Evolutionary conservation across 805 yeast species (phyloP).

Genomic region (Wickerhamomyces tratensis): DNA sequence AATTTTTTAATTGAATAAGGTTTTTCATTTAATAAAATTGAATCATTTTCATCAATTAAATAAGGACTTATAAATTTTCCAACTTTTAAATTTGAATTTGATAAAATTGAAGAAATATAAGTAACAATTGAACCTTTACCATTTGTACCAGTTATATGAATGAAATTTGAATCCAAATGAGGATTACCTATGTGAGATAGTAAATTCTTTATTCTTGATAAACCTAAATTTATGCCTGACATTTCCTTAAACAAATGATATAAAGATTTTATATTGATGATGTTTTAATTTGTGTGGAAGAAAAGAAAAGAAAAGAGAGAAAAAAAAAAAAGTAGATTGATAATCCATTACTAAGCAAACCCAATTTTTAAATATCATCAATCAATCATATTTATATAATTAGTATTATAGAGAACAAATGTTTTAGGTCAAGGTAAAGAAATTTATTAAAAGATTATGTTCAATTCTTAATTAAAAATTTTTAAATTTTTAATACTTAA

Average conservation of each 20-base stretch:
- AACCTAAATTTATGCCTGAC: slow-evolving; percentile 41
- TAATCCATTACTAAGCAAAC: too few relatives aligned
- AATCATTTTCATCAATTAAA: slow-evolving; percentile 61
- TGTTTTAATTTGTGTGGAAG: too few relatives aligned
- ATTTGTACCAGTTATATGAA: slow-evolving; percentile 96
- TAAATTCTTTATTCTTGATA: slow-evolving; percentile 37
- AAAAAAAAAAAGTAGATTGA: too few relatives aligned
- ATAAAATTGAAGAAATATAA: slow-evolving; percentile 58
- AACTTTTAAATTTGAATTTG: slow-evolving; percentile 30
- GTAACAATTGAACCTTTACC: slow-evolving; percentile 95
- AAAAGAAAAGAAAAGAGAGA: too few relatives aligned
- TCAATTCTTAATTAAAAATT: background rate
- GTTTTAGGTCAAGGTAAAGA: background rate
- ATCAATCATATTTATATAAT: too few relatives aligned
- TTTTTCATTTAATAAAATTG: slow-evolving; percentile 54
- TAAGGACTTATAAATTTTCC: slow-evolving; percentile 93
- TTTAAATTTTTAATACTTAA: background rate
- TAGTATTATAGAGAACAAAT: too few relatives aligned
- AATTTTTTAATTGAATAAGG: slow-evolving; percentile 43
- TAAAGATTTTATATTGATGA: too few relatives aligned
- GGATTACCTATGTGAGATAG: slow-evolving; percentile 56
- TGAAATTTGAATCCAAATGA: slow-evolving; percentile 47
- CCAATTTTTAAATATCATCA: too few relatives aligned
- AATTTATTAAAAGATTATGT: too few relatives aligned
- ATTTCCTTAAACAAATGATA: too few relatives aligned